These are phyloP conservation scores for Harrya chromipes DNA, from an alignment of 768 basidiomycete genomes.

Conservation along the genomic window DNA sequence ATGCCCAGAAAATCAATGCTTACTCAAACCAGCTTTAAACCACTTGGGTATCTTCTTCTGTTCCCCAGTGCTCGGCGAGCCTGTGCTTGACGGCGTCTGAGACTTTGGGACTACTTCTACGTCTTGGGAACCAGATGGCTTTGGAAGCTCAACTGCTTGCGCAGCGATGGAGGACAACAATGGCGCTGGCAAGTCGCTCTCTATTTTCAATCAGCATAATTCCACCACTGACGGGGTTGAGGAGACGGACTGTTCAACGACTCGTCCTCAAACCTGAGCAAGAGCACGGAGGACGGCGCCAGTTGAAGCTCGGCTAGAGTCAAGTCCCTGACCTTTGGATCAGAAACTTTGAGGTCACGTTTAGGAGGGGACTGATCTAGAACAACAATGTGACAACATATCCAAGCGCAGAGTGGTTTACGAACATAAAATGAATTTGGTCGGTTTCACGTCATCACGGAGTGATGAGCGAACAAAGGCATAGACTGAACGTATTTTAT, in stretches of 20 bases:
- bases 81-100: conserved; percentile 6
- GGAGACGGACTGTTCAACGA: conserved; percentile 55
- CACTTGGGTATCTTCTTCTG: conserved; percentile 72
- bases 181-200: conserved; percentile 57
- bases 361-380: conserved; percentile 80
- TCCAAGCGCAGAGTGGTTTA: conserved; percentile 11
- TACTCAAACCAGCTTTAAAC: conserved; percentile 67
- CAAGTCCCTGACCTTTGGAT: conserved; percentile 65
- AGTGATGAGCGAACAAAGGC: conserved; percentile 76
- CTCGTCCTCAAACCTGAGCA: conserved; percentile 73
- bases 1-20: conserved; percentile 18
- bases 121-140: conserved; percentile 42
- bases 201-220: conserved; percentile 35
- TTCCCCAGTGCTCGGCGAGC: conserved; percentile 23
- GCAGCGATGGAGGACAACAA: conserved; percentile 53
- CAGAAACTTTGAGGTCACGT: conserved; percentile 80
- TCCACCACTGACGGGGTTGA: not conserved
- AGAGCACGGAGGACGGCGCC: conserved; percentile 75
- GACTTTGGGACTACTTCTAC: conserved; percentile 5
- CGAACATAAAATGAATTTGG: conserved; percentile 84
- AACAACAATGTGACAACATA: not conserved
- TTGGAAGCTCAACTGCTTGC: conserved; percentile 64
- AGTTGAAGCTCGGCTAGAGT: conserved; percentile 67
- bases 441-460: conserved; percentile 69
- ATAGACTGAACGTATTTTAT: conserved; percentile 80